Evolutionary conservation across 768 basidiomycete genomes (phyloP), one percentile per base, ranked within the genome.

Genomic region (Phlegmacium glaucopus): DNA sequence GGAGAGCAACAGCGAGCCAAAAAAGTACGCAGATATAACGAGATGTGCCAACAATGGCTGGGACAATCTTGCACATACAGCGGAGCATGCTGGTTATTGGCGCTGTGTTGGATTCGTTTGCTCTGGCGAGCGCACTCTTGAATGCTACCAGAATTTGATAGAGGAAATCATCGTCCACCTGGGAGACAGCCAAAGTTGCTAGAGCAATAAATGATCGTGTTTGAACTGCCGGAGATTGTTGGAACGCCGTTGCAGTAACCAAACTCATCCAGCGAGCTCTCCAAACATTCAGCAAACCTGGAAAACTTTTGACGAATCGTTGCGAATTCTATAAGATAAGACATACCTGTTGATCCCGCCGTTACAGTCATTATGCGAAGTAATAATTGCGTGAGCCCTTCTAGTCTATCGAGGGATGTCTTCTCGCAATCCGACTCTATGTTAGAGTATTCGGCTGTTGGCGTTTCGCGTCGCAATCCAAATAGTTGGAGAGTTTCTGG

Each of bases 111-210:
- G 76, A 72, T 56, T 87, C 85, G 26, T 77, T 80, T 15, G 83
- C 76, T 55, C 83, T 81, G 9, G 67, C 62, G 13, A 95, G 68
- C 0, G 88, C 86, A 0, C 77, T 83, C 52, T 80, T 81, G 64
- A 94, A 83, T 1, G 94, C 90, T 6, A 94, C 87, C 8, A 94
- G 78, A 66, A 94, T 91, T 61, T 96, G 94, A 57, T 94, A 95
- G 44, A 95, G 72, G 54, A 94, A 81, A 61, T 96, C 94, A 52
- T 94, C 94, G 53, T 96, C 94, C 35, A 94, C 87, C 18, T 93
- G 90, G 2, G 85, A 78, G 4, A 79, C 79, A 11, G 90, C 85
- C 15, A 94, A 75, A n/a, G 79, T 75, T 4, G 89, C 89, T 8
- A 96, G 77, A 3, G 87, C 82, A 27, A 88, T 79, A 63, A 94